phyloP scores from a whole-genome alignment of 1,284 basidiomycete genomes.

The Mrakiaceae sp. region DNA sequence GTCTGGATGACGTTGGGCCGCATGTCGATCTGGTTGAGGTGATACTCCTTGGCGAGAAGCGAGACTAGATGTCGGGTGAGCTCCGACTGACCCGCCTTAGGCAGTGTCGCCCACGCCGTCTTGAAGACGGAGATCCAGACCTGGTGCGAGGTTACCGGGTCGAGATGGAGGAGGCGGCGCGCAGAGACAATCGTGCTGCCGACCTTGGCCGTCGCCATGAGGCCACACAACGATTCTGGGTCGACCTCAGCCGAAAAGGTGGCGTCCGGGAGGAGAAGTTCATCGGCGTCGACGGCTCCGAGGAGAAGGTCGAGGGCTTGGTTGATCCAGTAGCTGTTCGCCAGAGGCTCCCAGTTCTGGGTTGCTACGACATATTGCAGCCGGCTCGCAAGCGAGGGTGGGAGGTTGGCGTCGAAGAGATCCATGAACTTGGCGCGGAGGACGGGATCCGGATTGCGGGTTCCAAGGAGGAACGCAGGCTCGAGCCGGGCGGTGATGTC shows the following conservation, averaged over 20 bases:
- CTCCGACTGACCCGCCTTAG: conserved; percentile 76
- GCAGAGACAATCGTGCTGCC: conserved; percentile 32
- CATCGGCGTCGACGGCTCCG: conserved; percentile 63
- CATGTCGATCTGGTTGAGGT: conserved; percentile 73
- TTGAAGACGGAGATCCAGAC: conserved; percentile 87
- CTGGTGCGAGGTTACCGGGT: conserved; percentile 64
- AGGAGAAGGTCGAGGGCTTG: conserved; percentile 83
- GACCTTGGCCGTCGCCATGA: conserved; percentile 22
- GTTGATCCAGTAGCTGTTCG: conserved; percentile 91
- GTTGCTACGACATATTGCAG: conserved; percentile 85
- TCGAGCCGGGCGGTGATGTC: conserved; percentile 92
- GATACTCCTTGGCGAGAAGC: conserved; percentile 86
- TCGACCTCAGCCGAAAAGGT: not conserved
- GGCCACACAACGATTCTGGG: conserved; percentile 6
- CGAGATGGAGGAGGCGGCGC: conserved; percentile 72
- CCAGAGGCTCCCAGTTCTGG: conserved; percentile 90
- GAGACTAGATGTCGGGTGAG: conserved; percentile 82
- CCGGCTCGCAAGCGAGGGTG: conserved; percentile 66
- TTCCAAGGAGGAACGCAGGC: conserved; percentile 85
- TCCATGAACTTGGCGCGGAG: conserved; percentile 83
- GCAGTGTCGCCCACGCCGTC: conserved; percentile 76
- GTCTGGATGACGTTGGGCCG: conserved; percentile 95
- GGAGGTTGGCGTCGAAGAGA: conserved; percentile 79
- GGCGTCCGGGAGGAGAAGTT: conserved; percentile 25
- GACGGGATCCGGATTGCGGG: conserved; percentile 65